Base-by-base conservation (phyloP, 2,329 filamentous ascomycete species). In the Cercospora zeae-maydis region DNA sequence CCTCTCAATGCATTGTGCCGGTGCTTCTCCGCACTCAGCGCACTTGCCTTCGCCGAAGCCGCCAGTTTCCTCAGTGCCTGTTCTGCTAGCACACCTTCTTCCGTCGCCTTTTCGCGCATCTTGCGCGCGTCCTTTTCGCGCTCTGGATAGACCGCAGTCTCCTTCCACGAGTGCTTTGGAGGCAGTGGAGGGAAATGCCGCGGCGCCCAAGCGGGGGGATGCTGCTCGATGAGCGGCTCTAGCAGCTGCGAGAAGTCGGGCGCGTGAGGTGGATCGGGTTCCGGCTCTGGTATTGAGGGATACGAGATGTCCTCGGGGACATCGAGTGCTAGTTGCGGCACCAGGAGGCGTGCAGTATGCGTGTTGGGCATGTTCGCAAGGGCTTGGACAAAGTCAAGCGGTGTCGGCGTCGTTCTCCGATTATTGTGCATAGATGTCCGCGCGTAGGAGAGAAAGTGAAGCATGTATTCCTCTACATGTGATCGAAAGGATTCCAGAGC, bases 71-170 rank as follows among this genome's bases (percentile, higher is more conserved):
- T 78, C 66, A 89, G 74, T 19, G 86, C 86, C 69, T 88, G 84
- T 72, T 89, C 87, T 7, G 86, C 87, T 63, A 86, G 74, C 51
- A 87, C 81, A 13, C 86, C 86, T 71, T 89, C 87, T 70, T 88
- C 82, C 3, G 86, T 88, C 4, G 86, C 86, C 62, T 82, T 80
- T 71, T 89, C 87, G 37, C 73, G 71, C 72, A 74, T 72, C 67
- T 80, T 81, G 37, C 84, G 78, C 2, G 85, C 81, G 67, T 88
- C 86, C 34, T 78, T 82, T 66, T 88, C 85, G 63, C 86, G 81
- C 39, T 82, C 75, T 1, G 83, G 81, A 65, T 81, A 87, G 3
- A 88, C 83, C 0, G 84, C 78, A 1, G 86, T 88, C 27, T 82
- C 75, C 67, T 82, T 82, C 76, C 86, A 89, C 0, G 87, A 87